Evolutionary conservation across 108 stramenopile species (phyloP).

Genomic region (Skeletonema costatum): DNA sequence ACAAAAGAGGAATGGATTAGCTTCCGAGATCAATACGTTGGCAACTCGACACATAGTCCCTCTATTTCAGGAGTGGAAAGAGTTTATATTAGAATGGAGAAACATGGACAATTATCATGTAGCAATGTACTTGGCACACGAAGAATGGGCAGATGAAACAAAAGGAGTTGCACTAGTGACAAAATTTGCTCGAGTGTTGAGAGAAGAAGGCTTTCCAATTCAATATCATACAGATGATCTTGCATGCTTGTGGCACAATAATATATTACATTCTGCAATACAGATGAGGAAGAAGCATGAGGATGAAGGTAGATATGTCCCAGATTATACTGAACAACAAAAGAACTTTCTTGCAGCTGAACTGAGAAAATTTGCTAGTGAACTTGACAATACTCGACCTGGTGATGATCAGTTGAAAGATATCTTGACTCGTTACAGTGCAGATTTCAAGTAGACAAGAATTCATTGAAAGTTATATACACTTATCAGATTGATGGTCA

Average conservation of each 20-base stretch:
- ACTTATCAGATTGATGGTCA: background rate
- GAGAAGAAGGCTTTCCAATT: constrained; percentile 53
- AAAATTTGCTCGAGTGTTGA: constrained; percentile 32
- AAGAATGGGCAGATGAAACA: constrained; percentile 39
- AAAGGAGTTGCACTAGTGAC: constrained; percentile 39
- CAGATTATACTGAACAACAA: constrained; percentile 46
- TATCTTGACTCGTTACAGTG: constrained; percentile 21
- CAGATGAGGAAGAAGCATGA: constrained; percentile 41
- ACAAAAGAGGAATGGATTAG: constrained; percentile 42
- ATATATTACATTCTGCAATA: constrained; percentile 12
- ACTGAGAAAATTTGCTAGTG: constrained; percentile 32
- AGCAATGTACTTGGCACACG: constrained; percentile 53
- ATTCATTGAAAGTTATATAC: background rate
- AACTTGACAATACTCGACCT: constrained; percentile 28
- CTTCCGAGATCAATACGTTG: constrained; percentile 55
- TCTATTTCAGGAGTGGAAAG: constrained; percentile 47
- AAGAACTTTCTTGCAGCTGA: constrained; percentile 30
- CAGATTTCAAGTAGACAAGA: background rate
- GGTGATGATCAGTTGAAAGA: constrained; percentile 27
- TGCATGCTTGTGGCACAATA: constrained; percentile 55
- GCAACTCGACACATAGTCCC: constrained; percentile 10
- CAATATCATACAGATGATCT: constrained; percentile 27
- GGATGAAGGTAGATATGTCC: constrained; percentile 44
- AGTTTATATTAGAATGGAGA: constrained; percentile 53
- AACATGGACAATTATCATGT: constrained; percentile 45